Base-by-base conservation (phyloP, 2,329 filamentous ascomycete genomes). In the Aspergillus glaucus region DNA sequence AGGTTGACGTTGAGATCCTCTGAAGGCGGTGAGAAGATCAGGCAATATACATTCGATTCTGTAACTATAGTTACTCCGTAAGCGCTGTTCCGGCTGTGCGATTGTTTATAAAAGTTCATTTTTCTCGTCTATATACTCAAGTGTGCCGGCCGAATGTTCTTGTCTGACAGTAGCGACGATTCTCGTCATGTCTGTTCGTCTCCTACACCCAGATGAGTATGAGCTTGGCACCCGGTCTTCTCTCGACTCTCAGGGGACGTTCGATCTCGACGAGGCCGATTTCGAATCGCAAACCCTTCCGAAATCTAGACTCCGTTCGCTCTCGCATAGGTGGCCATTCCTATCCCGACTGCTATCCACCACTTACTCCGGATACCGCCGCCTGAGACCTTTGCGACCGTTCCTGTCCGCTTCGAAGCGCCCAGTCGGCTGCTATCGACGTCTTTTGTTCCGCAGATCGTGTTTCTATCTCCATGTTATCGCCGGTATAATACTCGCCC, bases 211-310 rank as follows among this genome's bases (percentile, higher is more conserved):
- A 14, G 67, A 72, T 51, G 68, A 70, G 55, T 72, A 71, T 52
- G 68, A 72, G 58, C 62, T 71, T 34, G 66, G 59, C 28, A 59
- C 61, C 47, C 66, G 67, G 7, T 70, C 69, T 5, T 72, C 70
- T 1, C 39, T 63, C 22, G 69, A 72, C 47, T 69, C 68, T 2
- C 60, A 66, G 36, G 69, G 64, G 47, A 67, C 61, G 34, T 72
- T 73, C 54, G 63, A 72, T 50, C 62, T 73, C 12, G 69, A 72
- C 46, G 69, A 69, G 24, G 63, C 62, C 47, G 69, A 72, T 54
- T 72, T 71, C 45, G 69, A 71, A 56, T 63, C 70, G 2, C 67
- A 70, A 49, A 48, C 60, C 10, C 60, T 60, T 9, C 56, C 59
- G 2, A 59, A 51, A n/a, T 55, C 58, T 3, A 60, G 62, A 43